A percentile compares a stretch with the other conserved stretches of the same genome.
phyloP scores from a whole-genome alignment of 2,329 filamentous ascomycete genomes.

The Penicillium sp. region DNA sequence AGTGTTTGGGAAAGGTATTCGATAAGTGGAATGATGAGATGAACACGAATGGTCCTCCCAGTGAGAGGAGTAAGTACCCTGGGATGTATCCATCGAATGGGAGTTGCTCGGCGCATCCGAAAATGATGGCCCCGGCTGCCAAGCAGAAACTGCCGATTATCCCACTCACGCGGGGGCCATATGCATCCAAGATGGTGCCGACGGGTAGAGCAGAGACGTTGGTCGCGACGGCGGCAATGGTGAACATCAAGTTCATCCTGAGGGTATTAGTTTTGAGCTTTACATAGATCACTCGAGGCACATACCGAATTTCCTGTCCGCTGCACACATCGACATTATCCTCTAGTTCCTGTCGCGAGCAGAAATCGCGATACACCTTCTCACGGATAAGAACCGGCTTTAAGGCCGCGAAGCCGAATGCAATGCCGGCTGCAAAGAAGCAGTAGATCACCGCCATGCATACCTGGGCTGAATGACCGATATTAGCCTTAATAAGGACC shows the following conservation, averaged over 20 bases:
- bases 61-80: conserved; percentile 73
- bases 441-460: conserved; percentile 68
- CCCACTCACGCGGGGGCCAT: conserved; percentile 75
- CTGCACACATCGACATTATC: conserved; percentile 54
- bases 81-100: conserved; percentile 73
- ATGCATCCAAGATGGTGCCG: conserved; percentile 80
- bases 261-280: conserved; percentile 9
- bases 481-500: background rate
- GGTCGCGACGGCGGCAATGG: conserved; percentile 80
- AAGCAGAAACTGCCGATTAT: conserved; percentile 71
- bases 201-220: conserved; percentile 84
- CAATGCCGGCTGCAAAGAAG: conserved; percentile 73
- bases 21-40: conserved; percentile 82
- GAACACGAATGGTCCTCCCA: conserved; percentile 80
- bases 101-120: conserved; percentile 66
- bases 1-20: conserved; percentile 76
- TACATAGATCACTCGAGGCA: background rate
- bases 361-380: conserved; percentile 68
- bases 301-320: conserved; percentile 55
- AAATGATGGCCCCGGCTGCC: conserved; percentile 67
- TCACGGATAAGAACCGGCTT: conserved; percentile 78
- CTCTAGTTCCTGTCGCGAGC: conserved; percentile 54
- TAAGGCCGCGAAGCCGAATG: conserved; percentile 82
- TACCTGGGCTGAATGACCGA: conserved; percentile 62
- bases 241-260: conserved; percentile 85